Evolutionary conservation across 148 eudicot species (phyloP), one percentile per base, ranked within the genome.

Genomic region (Rhododendron vialii): DNA sequence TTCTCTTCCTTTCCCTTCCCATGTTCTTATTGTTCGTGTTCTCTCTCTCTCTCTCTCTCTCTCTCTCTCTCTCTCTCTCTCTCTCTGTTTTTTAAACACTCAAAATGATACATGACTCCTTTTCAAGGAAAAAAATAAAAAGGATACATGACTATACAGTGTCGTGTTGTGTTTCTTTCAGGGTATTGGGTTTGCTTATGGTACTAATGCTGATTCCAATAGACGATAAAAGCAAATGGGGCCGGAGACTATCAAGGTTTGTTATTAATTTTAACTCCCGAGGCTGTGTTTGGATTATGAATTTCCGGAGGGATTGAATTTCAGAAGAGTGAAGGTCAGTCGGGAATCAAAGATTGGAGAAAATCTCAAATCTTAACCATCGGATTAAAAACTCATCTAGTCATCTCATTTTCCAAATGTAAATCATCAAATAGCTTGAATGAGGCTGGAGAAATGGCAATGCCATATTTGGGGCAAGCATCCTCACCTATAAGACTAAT

Each of bases 241-340:
- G 99, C 9, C 89, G 93, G 5, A 92, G 85, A 84, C 87, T 96
- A 86, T 89, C 98, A 35, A 95, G 94, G 99, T 96, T 12, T 67
- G 80, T 48, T 7, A 75, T 4, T 53, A 36, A 59, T 83, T 61
- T 28, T 35, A 5, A 26, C 59, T 85, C 5, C 33, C 7, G 35
- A 20, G 38, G 17, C n/a, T 45, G 8, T 51, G 75, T 69, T 11
- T 69, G 35, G 35, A 69, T 51, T 48, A 26, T 26, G 11, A 26
- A 65, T 65, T 65, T 26, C 33, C 0, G 7, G 15, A n/a, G 73
- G 73, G 73, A 26, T 65, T 26, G 13, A n/a, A 65, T 1, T 61
- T 61, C 22, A 57, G n/a, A 57, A 1, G 22, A 18, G n/a, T 57
- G 63, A 57, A 18, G n/a, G 63, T 41, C 6, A 41, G 0, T 41